Percentiles rank a stretch among this genome's conserved stretches.
These are phyloP conservation scores for Endotrypanum monterogeii DNA, from an alignment of 208 protist genomes.

Conservation along the genomic window DNA sequence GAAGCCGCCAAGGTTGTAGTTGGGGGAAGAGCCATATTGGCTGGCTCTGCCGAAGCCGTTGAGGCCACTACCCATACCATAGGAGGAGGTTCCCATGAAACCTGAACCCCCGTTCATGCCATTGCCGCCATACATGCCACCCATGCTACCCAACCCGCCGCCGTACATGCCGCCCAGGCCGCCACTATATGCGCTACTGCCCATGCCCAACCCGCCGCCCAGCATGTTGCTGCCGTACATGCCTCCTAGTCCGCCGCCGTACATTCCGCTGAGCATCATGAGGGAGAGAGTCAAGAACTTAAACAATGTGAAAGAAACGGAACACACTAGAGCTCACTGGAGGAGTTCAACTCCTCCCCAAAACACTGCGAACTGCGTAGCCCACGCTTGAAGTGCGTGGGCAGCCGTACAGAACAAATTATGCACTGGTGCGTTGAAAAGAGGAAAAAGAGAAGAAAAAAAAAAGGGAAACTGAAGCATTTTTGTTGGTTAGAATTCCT, in stretches of 20 bases:
- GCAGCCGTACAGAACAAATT: not conserved
- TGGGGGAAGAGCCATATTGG: slow-evolving; percentile 12
- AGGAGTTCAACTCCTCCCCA: not conserved
- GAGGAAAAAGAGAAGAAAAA: not conserved
- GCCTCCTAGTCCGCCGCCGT: slow-evolving; percentile 35
- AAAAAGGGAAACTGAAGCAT: not conserved
- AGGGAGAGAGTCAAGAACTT: not conserved
- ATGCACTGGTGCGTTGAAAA: not conserved
- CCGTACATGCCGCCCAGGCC: slow-evolving; percentile 11
- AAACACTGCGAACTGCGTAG: not conserved
- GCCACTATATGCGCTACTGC: slow-evolving; percentile 26
- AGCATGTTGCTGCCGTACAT: slow-evolving; percentile 65
- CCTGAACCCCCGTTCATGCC: slow-evolving; percentile 30
- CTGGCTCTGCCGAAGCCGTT: slow-evolving; percentile 19
- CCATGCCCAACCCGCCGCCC: slow-evolving; percentile 24
- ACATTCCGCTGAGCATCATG: slow-evolving; percentile 27
- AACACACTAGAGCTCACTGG: not conserved
- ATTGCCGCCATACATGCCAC: slow-evolving; percentile 4
- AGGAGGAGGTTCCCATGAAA: slow-evolving; percentile 18
- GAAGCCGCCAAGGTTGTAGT: slow-evolving; percentile 17
- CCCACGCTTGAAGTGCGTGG: not conserved
- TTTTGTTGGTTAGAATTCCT: not conserved
- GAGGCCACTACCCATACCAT: slow-evolving; percentile 26
- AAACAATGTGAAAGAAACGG: slow-evolving; percentile 1
- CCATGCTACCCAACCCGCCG: slow-evolving; percentile 4